Percentiles rank a stretch among this genome's conserved stretches.
Evolutionary conservation across 2,329 filamentous ascomycete species (phyloP).

Genomic region (Aspergillus sp.): DNA sequence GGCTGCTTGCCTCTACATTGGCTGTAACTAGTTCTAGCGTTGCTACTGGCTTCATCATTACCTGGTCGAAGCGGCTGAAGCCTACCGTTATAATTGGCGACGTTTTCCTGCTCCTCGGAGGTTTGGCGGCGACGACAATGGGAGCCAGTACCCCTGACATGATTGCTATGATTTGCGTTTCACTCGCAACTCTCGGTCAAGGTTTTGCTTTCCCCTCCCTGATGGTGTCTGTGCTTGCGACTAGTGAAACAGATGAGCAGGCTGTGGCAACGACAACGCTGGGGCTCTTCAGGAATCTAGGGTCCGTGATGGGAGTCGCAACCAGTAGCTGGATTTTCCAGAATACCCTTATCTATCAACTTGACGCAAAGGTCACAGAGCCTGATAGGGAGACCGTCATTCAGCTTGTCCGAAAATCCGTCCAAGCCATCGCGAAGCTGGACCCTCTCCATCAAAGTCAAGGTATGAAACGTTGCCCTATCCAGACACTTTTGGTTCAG

Average conservation of each 20-base stretch:
- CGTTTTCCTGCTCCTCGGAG: slow-evolving; percentile 51
- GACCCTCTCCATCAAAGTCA: slow-evolving; percentile 47
- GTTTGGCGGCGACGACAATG: slow-evolving; percentile 52
- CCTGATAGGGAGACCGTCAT: slow-evolving; percentile 56
- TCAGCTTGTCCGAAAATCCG: slow-evolving; percentile 50
- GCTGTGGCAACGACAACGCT: slow-evolving; percentile 70
- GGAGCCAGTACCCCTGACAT: slow-evolving; percentile 52
- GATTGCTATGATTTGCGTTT: slow-evolving; percentile 57
- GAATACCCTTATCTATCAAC: slow-evolving; percentile 63
- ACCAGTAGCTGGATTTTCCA: slow-evolving; percentile 71
- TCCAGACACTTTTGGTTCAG: no score
- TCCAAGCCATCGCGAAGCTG: slow-evolving; percentile 48
- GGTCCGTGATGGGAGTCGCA: slow-evolving; percentile 72
- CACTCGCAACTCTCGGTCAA: slow-evolving; percentile 58
- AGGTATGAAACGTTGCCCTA: slow-evolving; percentile 36
- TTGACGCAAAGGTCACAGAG: slow-evolving; percentile 60
- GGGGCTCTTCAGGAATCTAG: slow-evolving; percentile 69
- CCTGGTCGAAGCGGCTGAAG: slow-evolving; percentile 59
- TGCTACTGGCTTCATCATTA: slow-evolving; percentile 62
- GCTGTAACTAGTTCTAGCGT: slow-evolving; percentile 57
- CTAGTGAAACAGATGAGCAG: slow-evolving; percentile 60
- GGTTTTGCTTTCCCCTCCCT: slow-evolving; percentile 66
- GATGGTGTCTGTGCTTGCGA: slow-evolving; percentile 63
- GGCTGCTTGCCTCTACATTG: slow-evolving; percentile 64
- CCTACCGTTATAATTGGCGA: slow-evolving; percentile 58